Evolutionary conservation across 441 rosid species (phyloP).

Genomic region (Arabidopsis hybrid): DNA sequence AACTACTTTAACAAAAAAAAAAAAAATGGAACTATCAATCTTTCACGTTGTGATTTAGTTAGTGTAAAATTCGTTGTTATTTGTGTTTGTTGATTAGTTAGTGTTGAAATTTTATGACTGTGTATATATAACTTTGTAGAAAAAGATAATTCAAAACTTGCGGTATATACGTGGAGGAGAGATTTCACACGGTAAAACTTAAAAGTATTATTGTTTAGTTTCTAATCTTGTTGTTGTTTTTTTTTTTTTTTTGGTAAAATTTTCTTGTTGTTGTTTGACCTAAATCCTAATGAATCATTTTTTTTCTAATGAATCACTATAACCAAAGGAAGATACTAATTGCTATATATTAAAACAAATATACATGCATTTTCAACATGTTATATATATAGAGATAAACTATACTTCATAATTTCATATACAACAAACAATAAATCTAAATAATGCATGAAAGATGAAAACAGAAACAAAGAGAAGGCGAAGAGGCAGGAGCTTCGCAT

Average conservation of each 20-base stretch:
- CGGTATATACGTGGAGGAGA: neutral
- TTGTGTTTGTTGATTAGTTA: neutral
- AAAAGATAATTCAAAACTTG: neutral
- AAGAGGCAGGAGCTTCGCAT: constrained; percentile 29
- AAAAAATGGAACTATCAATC: neutral
- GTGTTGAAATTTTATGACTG: too few species aligned
- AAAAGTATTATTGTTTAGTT: neutral
- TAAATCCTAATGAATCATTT: neutral
- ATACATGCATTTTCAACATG: constrained; percentile 7
- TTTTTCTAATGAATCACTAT: neutral
- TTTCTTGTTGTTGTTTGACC: neutral
- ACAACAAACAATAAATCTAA: neutral
- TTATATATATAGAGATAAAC: neutral
- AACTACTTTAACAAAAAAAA: too few species aligned
- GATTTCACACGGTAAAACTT: neutral
- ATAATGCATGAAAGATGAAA: constrained; percentile 19
- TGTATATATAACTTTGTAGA: neutral
- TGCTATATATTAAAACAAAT: constrained; percentile 3
- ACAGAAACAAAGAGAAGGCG: neutral
- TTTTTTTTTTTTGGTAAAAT: too few species aligned
- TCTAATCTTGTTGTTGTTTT: too few species aligned
- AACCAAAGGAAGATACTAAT: neutral
- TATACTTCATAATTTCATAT: too few species aligned
- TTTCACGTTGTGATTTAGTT: neutral
- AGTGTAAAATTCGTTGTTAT: neutral